Conservation (phyloP, 192 early-diverging fungal species). For the Coemansia sp. region DNA sequence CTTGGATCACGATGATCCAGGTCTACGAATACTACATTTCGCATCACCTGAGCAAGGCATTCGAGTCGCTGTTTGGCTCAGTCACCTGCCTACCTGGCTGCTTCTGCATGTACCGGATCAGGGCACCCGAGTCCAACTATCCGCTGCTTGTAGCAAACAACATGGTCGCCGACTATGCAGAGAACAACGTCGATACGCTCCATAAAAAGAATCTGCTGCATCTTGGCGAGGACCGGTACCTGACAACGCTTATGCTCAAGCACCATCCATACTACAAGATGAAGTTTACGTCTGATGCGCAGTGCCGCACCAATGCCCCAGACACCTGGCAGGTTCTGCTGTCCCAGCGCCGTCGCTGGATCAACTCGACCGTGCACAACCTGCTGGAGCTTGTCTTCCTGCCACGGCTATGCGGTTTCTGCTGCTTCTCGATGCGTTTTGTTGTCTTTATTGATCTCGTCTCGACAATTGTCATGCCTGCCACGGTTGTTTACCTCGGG, state of each 20-base stretch:
- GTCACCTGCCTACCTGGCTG: conserved; percentile 99
- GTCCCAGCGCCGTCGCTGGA: conserved; percentile 99
- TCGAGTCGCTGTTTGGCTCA: conserved; percentile 96
- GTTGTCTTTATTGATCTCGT: conserved; percentile 95
- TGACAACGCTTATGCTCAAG: conserved; percentile 94
- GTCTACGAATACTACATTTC: conserved; percentile 99
- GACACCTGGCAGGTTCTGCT: conserved; percentile 94
- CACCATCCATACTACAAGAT: conserved; percentile 97
- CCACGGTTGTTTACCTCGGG: conserved; percentile 84
- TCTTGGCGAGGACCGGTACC: conserved; percentile 98
- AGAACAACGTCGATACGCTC: conserved; percentile 94
- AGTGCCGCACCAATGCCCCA: conserved; percentile 94
- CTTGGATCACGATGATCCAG: conserved; percentile 99
- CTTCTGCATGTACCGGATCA: conserved; percentile 99
- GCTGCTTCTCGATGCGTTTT: conserved; percentile 98
- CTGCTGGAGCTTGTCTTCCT: conserved; percentile 91
- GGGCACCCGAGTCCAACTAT: conserved; percentile 85
- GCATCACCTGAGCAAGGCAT: conserved; percentile 96
- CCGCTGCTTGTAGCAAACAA: conserved; percentile 87
- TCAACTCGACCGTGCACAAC: conserved; percentile 99
- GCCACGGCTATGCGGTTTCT: conserved; percentile 94
- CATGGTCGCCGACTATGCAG: conserved; percentile 90
- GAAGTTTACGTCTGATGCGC: conserved; percentile 93
- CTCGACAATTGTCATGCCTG: conserved; percentile 93
- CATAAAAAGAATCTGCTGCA: conserved; percentile 99